Evolutionary conservation across 2,329 filamentous ascomycete genomes (phyloP).

Genomic region (Ploettnerulaceae sp.): DNA sequence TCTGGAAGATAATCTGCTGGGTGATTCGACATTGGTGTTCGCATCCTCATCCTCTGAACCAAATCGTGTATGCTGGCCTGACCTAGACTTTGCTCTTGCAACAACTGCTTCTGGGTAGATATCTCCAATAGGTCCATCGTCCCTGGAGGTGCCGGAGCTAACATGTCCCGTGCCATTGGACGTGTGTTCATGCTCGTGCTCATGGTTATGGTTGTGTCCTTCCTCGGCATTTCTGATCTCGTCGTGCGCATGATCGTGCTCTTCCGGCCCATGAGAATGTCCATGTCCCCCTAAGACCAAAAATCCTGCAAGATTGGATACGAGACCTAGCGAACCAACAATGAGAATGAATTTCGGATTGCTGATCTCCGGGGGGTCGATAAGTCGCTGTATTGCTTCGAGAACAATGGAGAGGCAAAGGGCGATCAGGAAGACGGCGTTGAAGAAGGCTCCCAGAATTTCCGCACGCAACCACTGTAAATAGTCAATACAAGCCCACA

Average conservation of each 20-base stretch:
- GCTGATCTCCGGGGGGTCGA: slow-evolving; percentile 82
- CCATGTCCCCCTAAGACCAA: slow-evolving; percentile 91
- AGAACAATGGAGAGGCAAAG: slow-evolving; percentile 95
- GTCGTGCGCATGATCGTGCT: slow-evolving; percentile 36
- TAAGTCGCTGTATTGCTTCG: slow-evolving; percentile 85
- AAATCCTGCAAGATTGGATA: slow-evolving; percentile 85
- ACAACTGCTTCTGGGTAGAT: slow-evolving; percentile 59
- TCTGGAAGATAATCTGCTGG: slow-evolving; percentile 22
- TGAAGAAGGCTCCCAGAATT: slow-evolving; percentile 92
- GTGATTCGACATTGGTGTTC: slow-evolving; percentile 20
- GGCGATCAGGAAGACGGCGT: slow-evolving; percentile 95
- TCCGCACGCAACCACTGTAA: slow-evolving; percentile 89
- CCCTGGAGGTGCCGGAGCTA: slow-evolving; percentile 21
- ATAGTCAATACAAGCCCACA: slow-evolving; percentile 22
- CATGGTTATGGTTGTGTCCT: slow-evolving; percentile 32
- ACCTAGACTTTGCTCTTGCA: slow-evolving; percentile 40
- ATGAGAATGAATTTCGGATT: slow-evolving; percentile 85
- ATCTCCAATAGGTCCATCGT: slow-evolving; percentile 55
- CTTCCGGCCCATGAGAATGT: slow-evolving; percentile 66
- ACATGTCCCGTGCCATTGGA: slow-evolving; percentile 37
- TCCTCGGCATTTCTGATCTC: slow-evolving; percentile 31
- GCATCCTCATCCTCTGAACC: slow-evolving; percentile 29
- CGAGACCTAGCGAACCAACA: slow-evolving; percentile 79
- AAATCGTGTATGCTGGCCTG: slow-evolving; percentile 29
- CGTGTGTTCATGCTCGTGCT: slow-evolving; percentile 35